phyloP scores from a whole-genome alignment of 805 yeast genomes.

The Lachancea waltii region DNA sequence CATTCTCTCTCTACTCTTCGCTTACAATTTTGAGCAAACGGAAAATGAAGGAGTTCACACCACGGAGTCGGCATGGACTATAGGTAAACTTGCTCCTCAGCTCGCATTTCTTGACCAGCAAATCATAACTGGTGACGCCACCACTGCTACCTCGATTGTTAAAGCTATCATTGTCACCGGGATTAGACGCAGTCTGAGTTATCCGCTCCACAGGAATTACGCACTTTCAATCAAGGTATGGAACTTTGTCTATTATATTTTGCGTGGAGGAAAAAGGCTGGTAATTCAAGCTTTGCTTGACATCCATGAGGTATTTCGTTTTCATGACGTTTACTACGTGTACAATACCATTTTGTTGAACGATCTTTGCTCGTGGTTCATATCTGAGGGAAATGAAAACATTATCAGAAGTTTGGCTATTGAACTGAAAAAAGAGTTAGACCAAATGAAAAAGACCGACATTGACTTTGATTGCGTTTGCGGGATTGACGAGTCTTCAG shows the following conservation, averaged over 20 bases:
- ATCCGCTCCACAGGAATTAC: slow-evolving; percentile 74
- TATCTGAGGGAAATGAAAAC: slow-evolving; percentile 50
- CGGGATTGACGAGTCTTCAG: slow-evolving; percentile 32
- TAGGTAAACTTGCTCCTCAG: slow-evolving; percentile 82
- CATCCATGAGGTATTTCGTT: slow-evolving; percentile 67
- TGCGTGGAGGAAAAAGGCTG: slow-evolving; percentile 63
- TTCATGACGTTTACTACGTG: slow-evolving; percentile 77
- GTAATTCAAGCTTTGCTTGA: slow-evolving; percentile 55
- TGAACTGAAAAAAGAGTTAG: slow-evolving; percentile 46
- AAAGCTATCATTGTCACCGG: slow-evolving; percentile 53
- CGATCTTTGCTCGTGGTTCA: slow-evolving; percentile 71
- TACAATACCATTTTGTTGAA: slow-evolving; percentile 72
- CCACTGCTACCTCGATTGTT: slow-evolving; percentile 32
- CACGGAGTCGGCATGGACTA: slow-evolving; percentile 89
- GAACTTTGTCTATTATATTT: slow-evolving; percentile 62
- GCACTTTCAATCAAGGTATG: slow-evolving; percentile 55
- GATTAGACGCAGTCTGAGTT: slow-evolving; percentile 66
- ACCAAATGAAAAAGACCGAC: slow-evolving; percentile 36
- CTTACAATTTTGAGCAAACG: slow-evolving; percentile 67
- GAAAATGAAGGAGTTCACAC: slow-evolving; percentile 66
- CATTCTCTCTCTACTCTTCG: slow-evolving; percentile 61
- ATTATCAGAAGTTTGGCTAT: slow-evolving; percentile 58
- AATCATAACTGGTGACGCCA: slow-evolving; percentile 32
- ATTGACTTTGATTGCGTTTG: slow-evolving; percentile 40
- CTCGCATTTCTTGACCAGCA: slow-evolving; percentile 63